Conservation (phyloP, 164 flowering plant genomes). For the Houttuynia cordata region DNA sequence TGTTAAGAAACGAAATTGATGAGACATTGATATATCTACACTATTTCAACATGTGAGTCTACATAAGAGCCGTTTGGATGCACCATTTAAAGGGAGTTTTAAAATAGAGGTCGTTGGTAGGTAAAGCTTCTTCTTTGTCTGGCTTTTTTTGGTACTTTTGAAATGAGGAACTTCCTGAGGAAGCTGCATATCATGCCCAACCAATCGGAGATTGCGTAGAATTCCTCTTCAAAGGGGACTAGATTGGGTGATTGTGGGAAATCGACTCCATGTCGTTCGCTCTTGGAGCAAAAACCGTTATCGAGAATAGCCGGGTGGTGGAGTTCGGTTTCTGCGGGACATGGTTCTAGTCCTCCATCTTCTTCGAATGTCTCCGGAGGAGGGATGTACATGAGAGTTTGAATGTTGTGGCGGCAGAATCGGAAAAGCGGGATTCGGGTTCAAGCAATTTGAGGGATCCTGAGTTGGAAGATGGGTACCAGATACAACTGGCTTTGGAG, state of each 20-base stretch:
- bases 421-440: slow-evolving; percentile 36
- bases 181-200: slow-evolving; percentile 70
- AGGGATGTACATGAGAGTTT: slow-evolving; percentile 30
- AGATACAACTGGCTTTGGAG: slow-evolving; percentile 86
- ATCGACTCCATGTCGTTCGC: slow-evolving; percentile 14
- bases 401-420: slow-evolving; percentile 34
- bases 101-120: too few species aligned
- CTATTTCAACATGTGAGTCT: too few species aligned
- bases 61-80: too few species aligned
- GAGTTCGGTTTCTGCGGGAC: slow-evolving; percentile 46
- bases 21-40: too few species aligned
- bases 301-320: slow-evolving; percentile 70
- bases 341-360: slow-evolving; percentile 46
- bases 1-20: too few species aligned
- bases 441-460: slow-evolving; percentile 55
- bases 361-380: slow-evolving; percentile 31
- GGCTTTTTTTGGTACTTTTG: neutral
- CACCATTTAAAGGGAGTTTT: too few species aligned
- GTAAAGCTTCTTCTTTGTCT: too few species aligned
- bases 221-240: slow-evolving; percentile 35
- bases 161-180: slow-evolving; percentile 77
- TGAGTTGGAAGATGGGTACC: slow-evolving; percentile 84
- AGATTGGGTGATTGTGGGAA: slow-evolving; percentile 28
- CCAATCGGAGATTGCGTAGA: slow-evolving; percentile 48
- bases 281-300: slow-evolving; percentile 46